Base-by-base conservation (phyloP, 805 yeast species). In the Cyberlindnera maclurae region DNA sequence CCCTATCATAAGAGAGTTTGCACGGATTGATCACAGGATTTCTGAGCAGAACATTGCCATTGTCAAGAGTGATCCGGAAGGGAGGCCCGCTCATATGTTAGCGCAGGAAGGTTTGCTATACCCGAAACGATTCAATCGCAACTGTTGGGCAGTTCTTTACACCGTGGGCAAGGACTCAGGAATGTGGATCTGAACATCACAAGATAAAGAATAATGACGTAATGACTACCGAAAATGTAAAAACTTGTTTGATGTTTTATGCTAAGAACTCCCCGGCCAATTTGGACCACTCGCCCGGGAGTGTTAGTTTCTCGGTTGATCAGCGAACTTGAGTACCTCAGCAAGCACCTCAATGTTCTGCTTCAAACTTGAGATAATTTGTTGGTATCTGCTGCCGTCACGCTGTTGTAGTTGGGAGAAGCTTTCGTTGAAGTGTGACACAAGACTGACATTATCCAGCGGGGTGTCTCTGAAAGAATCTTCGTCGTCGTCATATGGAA, bases 381-480 rank as follows among this genome's bases (percentile, higher is more conserved):
- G 50, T 34, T 58, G 51, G 55, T 80, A 79, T 42, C 71, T 68
- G 13, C 55, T 57, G 2, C 69, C 65, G 39, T 76, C 70, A 15
- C 56, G 58, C 18, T 59, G 63, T 51, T 76, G 77, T 17, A 83
- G 50, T 3, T 59, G 55, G 2, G 63, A 49, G 27, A 86, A 64
- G 37, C 71, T 70, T n/a, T 69, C 67, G 39, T 75, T 73, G 58
- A 88, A 77, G 5, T 75, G 77, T 33, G 68, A 64, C 63, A 78
- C 85, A 4, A 80, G 78, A 55, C 88, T 83, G 33, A 87, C 60
- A 31, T 71, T 66, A 58, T 89, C 97, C 41, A 90, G 67, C 7
- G 93, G 85, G 1, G 94, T 81, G 47, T 78, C 82, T 40, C 80
- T 77, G 58, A 82, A 71, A 12, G 93, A 77, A 54, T 82, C 95